phyloP scores from a whole-genome alignment of 768 basidiomycete species.

The Amyloporia xantha region DNA sequence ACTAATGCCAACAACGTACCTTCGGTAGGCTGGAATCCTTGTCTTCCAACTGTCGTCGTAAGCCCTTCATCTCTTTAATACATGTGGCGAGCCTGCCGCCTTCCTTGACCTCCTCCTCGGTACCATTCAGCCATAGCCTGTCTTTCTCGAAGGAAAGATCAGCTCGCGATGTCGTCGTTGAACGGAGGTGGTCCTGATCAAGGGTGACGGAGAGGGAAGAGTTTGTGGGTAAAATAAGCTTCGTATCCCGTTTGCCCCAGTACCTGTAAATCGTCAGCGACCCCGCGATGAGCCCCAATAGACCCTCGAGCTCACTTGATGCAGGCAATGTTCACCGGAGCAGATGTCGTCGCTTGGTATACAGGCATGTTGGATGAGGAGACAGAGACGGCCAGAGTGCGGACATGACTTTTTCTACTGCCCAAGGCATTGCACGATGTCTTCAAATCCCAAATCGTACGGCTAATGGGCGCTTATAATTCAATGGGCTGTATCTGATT shows the following conservation, averaged over 20 bases:
- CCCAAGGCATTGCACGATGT: conserved; percentile 17
- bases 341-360: conserved; percentile 84
- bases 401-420: conserved; percentile 10
- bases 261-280: conserved; percentile 47
- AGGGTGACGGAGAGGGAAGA: conserved; percentile 97
- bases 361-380: conserved; percentile 39
- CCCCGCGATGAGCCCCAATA: too few relatives aligned
- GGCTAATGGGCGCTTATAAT: conserved; percentile 7
- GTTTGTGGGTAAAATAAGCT: conserved; percentile 94
- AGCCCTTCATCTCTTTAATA: conserved; percentile 77
- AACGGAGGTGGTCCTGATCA: conserved; percentile 90
- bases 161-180: conserved; percentile 87
- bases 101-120: conserved; percentile 81
- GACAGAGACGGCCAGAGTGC: conserved; percentile 2
- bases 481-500: neutral
- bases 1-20: conserved; percentile 34
- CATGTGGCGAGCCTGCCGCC: conserved; percentile 78
- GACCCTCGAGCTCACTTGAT: conserved; percentile 89
- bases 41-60: conserved; percentile 72
- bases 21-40: conserved; percentile 57
- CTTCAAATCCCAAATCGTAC: conserved; percentile 20
- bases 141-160: conserved; percentile 71
- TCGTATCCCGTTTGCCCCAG: conserved; percentile 98
- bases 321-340: conserved; percentile 96
- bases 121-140: conserved; percentile 91